Evolutionary conservation across 2,329 filamentous ascomycete species (phyloP).

Genomic region (Colletotrichum musae): DNA sequence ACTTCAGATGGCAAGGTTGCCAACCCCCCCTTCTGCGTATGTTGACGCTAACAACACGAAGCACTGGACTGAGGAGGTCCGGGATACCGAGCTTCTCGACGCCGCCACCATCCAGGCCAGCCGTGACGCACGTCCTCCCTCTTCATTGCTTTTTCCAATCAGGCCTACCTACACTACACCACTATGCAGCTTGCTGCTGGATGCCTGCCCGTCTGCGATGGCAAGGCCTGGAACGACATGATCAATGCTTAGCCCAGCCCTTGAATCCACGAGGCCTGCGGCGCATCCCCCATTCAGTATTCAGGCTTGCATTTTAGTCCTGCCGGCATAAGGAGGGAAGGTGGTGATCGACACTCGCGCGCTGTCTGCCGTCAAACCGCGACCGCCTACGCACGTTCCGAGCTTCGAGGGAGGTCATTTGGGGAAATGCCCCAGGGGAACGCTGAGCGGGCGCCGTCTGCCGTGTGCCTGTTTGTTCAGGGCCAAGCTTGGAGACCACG

Average conservation of each 20-base stretch:
- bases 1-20: constrained; percentile 33
- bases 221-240: constrained; percentile 25
- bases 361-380: background rate
- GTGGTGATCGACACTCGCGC: constrained; percentile 20
- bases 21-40: constrained; percentile 12
- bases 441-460: constrained; percentile 7
- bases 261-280: constrained; percentile 1
- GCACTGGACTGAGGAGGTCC: constrained; percentile 16
- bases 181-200: constrained; percentile 20
- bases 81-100: constrained; percentile 26
- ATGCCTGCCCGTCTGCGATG: background rate
- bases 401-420: background rate
- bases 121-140: constrained; percentile 14
- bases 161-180: background rate
- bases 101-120: constrained; percentile 28
- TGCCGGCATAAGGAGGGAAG: background rate
- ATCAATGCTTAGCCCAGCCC: constrained; percentile 4
- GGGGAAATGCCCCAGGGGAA: background rate
- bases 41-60: constrained; percentile 7
- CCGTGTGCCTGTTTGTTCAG: constrained; percentile 18
- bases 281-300: background rate
- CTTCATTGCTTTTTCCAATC: constrained; percentile 7
- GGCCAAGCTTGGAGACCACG: background rate
- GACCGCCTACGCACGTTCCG: background rate
- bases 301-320: background rate